These are phyloP conservation scores for Melastoma candidum DNA, from an alignment of 441 rosid species.

Conservation along the genomic window DNA sequence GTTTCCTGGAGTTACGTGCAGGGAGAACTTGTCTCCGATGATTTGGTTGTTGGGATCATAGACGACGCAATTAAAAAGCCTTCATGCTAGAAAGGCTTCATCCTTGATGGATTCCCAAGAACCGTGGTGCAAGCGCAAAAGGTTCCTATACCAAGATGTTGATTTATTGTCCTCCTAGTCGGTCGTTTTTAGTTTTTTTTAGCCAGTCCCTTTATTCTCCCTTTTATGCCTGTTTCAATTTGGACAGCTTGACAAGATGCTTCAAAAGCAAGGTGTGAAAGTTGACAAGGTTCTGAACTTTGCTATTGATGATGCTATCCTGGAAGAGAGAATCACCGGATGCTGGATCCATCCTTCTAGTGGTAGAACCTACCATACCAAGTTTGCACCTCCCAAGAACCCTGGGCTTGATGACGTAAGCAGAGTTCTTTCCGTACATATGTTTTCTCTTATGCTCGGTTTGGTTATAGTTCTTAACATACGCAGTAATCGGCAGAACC, in stretches of 20 bases:
- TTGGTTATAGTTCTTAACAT: background rate
- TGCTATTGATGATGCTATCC: conserved; percentile 77
- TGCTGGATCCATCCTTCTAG: conserved; percentile 97
- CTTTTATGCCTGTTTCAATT: background rate
- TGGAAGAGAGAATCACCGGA: conserved; percentile 94
- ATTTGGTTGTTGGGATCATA: conserved; percentile 84
- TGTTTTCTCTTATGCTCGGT: background rate
- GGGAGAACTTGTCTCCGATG: conserved; percentile 97
- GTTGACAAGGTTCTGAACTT: conserved; percentile 79
- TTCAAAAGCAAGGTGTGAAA: conserved; percentile 60
- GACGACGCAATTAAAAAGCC: conserved; percentile 93
- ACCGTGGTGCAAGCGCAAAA: conserved; percentile 86
- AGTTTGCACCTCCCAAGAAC: conserved; percentile 82
- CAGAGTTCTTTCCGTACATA: background rate
- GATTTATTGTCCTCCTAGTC: background rate
- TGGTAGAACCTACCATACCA: conserved; percentile 85
- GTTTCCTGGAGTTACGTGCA: conserved; percentile 21
- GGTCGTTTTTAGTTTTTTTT: conserved; percentile 1
- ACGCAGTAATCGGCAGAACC: background rate
- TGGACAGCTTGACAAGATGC: conserved; percentile 92
- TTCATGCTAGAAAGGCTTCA: conserved; percentile 89
- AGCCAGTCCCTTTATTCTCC: conserved; percentile 5
- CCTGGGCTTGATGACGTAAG: conserved; percentile 90
- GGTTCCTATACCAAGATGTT: conserved; percentile 28
- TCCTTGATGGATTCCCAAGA: conserved; percentile 96